Evolutionary conservation across 192 early-diverging fungal species (phyloP).

Genomic region (Coemansia sp.): DNA sequence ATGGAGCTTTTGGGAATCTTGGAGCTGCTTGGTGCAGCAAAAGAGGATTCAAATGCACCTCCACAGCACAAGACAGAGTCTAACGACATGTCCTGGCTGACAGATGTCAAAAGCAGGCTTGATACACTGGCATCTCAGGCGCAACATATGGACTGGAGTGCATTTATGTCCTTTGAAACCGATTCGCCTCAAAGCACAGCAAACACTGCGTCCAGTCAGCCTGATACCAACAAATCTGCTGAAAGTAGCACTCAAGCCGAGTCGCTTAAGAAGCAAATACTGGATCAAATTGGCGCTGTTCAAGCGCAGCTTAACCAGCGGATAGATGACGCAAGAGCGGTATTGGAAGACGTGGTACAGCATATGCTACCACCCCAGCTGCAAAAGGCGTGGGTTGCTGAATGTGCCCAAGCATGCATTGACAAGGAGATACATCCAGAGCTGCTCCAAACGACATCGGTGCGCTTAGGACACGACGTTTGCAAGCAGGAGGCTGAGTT

Average conservation of each 20-base stretch:
- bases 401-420: slow-evolving; percentile 31
- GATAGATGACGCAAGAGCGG: slow-evolving; percentile 22
- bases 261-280: slow-evolving; percentile 17
- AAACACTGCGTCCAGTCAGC: too few relatives aligned
- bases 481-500: slow-evolving; percentile 36
- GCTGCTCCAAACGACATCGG: slow-evolving; percentile 23
- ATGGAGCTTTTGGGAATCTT: slow-evolving; percentile 5
- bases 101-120: slow-evolving; percentile 14
- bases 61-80: not conserved
- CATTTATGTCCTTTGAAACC: not conserved
- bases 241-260: not conserved
- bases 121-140: slow-evolving; percentile 18
- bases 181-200: not conserved
- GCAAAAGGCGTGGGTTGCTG: slow-evolving; percentile 34
- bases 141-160: slow-evolving; percentile 16
- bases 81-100: slow-evolving; percentile 21
- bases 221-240: not conserved
- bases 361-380: slow-evolving; percentile 43
- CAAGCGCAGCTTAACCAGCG: slow-evolving; percentile 20
- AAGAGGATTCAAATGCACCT: not conserved
- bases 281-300: slow-evolving; percentile 21
- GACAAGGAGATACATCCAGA: slow-evolving; percentile 34
- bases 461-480: slow-evolving; percentile 29
- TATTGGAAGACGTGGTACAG: slow-evolving; percentile 22
- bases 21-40: slow-evolving; percentile 4